These are phyloP conservation scores for Vicia villosa DNA, from an alignment of 306 rosid genomes.

Conservation along the genomic window DNA sequence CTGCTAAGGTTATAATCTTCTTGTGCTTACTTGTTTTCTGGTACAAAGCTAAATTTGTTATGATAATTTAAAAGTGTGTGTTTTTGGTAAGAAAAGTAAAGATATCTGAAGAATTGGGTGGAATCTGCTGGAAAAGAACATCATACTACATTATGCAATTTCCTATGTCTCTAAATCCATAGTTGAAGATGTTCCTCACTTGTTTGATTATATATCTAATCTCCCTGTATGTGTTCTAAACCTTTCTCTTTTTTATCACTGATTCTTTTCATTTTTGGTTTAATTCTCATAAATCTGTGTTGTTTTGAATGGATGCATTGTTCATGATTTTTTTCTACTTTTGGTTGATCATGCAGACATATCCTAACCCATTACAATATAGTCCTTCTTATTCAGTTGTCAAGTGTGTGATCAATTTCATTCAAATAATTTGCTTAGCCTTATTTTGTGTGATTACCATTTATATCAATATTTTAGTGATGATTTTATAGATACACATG, in stretches of 20 bases:
- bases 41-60: too few relatives aligned
- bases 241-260: background rate
- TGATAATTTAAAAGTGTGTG: too few relatives aligned
- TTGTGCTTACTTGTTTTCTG: too few relatives aligned
- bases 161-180: background rate
- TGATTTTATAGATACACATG: background rate
- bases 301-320: background rate
- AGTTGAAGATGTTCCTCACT: constrained; percentile 13
- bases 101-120: background rate
- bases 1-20: too few relatives aligned
- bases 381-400: too few relatives aligned
- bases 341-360: constrained; percentile 55
- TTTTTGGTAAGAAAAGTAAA: background rate
- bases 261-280: background rate
- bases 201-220: background rate
- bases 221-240: background rate
- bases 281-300: background rate
- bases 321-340: background rate
- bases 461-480: background rate
- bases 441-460: background rate
- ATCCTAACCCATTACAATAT: constrained; percentile 78
- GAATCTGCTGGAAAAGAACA: background rate
- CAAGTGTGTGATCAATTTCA: constrained; percentile 49
- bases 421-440: background rate
- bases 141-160: background rate